phyloP scores from a whole-genome alignment of 2,329 filamentous ascomycete genomes.

The Scedosporium boydii region DNA sequence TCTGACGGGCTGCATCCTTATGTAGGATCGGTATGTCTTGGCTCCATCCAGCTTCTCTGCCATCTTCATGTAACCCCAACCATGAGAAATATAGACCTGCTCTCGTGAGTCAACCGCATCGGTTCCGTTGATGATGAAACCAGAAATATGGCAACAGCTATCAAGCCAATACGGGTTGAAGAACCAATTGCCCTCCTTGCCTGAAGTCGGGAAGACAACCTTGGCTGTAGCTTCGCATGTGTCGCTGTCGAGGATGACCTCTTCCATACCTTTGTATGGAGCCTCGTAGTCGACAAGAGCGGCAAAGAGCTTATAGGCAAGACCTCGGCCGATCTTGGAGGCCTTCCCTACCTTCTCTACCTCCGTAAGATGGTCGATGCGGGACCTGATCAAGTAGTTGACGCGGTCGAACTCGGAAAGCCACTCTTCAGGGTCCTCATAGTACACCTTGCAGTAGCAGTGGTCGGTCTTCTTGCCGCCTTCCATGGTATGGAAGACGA shows the following conservation, averaged over 20 bases:
- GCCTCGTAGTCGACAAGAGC: constrained; percentile 47
- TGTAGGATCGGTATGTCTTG: constrained; percentile 46
- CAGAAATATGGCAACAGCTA: constrained; percentile 47
- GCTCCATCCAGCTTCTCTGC: constrained; percentile 32
- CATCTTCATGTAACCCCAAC: constrained; percentile 45
- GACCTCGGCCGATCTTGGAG: constrained; percentile 63
- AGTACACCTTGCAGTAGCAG: constrained; percentile 51
- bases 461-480: constrained; percentile 51
- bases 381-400: constrained; percentile 58
- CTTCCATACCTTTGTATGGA: constrained; percentile 47
- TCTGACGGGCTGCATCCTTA: constrained; percentile 46
- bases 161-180: constrained; percentile 52
- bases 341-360: constrained; percentile 57
- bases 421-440: constrained; percentile 51
- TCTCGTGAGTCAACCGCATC: constrained; percentile 45
- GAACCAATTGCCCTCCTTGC: constrained; percentile 41
- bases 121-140: constrained; percentile 51
- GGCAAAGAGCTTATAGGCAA: constrained; percentile 64
- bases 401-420: constrained; percentile 56
- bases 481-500: constrained; percentile 50
- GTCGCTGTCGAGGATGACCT: constrained; percentile 45
- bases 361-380: constrained; percentile 46
- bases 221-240: constrained; percentile 43
- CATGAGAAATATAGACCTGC: constrained; percentile 50
- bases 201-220: constrained; percentile 36